Evolutionary conservation across 1,139 yeast species (phyloP).

Genomic region (Lodderomyces jiufengensis): DNA sequence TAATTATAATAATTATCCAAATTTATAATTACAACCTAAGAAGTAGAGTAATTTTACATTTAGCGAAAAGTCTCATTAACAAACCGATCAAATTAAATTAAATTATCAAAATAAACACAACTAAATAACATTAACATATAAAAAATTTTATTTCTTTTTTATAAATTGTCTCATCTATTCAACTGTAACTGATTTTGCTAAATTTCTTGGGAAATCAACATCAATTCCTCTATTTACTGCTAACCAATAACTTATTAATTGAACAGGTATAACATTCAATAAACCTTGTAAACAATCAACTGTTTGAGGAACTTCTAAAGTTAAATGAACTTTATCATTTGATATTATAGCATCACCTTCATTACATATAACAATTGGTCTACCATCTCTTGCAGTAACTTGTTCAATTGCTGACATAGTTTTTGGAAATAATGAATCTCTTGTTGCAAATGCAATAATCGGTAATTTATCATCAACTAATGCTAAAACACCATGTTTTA

Average conservation of each 20-base stretch:
- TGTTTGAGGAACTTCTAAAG: slow-evolving; percentile 88
- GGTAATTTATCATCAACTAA: slow-evolving; percentile 93
- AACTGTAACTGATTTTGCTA: slow-evolving; percentile 97
- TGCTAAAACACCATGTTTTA: slow-evolving; percentile 97
- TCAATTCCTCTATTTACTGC: slow-evolving; percentile 94
- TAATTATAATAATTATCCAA: too few relatives aligned
- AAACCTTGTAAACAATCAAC: slow-evolving; percentile 98
- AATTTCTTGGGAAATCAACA: slow-evolving; percentile 97
- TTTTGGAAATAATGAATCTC: slow-evolving; percentile 95
- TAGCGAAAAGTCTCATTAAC: too few relatives aligned
- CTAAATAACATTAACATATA: too few relatives aligned
- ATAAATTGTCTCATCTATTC: too few relatives aligned
- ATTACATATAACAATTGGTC: slow-evolving; percentile 91
- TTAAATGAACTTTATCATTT: slow-evolving; percentile 54
- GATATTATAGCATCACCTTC: slow-evolving; percentile 72
- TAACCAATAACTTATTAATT: slow-evolving; percentile 95
- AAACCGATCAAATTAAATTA: too few relatives aligned
- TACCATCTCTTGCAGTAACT: slow-evolving; percentile 95
- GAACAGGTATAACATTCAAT: slow-evolving; percentile 90
- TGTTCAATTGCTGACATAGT: slow-evolving; percentile 95
- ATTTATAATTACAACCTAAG: too few relatives aligned
- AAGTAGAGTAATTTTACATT: too few relatives aligned
- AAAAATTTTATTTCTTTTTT: too few relatives aligned
- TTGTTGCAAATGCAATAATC: slow-evolving; percentile 93
- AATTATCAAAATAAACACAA: too few relatives aligned